Evolutionary conservation across 2,329 filamentous ascomycete genomes (phyloP), one percentile per base, ranked within the genome.

Genomic region (Calonectria fujianensis): DNA sequence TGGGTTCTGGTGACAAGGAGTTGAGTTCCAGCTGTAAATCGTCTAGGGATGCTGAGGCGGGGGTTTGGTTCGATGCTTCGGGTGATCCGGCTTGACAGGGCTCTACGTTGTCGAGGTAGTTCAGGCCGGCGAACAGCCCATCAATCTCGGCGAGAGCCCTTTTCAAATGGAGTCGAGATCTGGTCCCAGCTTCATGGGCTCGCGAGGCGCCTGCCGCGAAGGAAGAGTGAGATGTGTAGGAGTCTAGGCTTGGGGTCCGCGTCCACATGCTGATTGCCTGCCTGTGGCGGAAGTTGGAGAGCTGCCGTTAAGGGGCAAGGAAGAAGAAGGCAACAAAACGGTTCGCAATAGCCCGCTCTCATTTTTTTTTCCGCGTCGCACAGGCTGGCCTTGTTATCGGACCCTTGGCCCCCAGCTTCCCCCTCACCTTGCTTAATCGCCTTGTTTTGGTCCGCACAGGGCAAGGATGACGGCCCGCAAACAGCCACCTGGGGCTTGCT

Each of bases 81-180:
- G 7, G 8, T 14, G 54, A 5, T 39, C 9, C 31, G 14, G 8
- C 9, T 13, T 27, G 29, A 2, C 18, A 27, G 7, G 73, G 70
- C 0, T 79, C 51, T 0, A 64, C 67, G n/a, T 51, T 64, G 1
- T 79, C 71, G 0, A 78, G 39, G 11, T 71, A 76, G 0, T 50
- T 61, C 4, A 79, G 61, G 2, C 73, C 78, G 2, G 76, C 74
- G 29, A 75, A 74, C 13, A 80, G 37, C 0, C 78, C 79, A 13
- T 79, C 73, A 0, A 76, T 65, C 65, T 80, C 69, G 8, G 52
- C 71, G 0, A 78, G 70, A 4, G 71, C 73, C 3, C 20, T 69
- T 3, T 59, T 29, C 9, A 72, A 59, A n/a, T 75, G 70, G 11
- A n/a, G 24, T 2, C n/a, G n/a, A 35, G 74, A 61, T 39, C 67